Evolutionary conservation across 2,329 filamentous ascomycete genomes (phyloP).

Genomic region (Talaromyces piceae): DNA sequence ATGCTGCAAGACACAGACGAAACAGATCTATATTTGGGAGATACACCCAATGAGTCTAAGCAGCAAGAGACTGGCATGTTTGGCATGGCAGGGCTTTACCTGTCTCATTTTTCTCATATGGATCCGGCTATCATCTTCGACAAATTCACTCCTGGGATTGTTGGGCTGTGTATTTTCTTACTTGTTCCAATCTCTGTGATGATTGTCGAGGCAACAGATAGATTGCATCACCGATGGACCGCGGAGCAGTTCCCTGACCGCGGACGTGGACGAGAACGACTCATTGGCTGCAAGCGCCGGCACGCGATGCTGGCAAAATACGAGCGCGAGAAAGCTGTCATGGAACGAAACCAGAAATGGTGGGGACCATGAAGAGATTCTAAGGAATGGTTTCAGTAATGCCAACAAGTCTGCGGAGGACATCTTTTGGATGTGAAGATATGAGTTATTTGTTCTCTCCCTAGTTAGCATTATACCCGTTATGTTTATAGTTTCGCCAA

Average conservation of each 20-base stretch:
- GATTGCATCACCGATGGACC: conserved; percentile 8
- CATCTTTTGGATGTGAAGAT: too few species aligned
- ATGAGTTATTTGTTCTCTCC: too few species aligned
- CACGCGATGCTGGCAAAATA: conserved; percentile 14
- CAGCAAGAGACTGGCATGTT: neutral
- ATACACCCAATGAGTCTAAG: neutral
- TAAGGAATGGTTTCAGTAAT: neutral
- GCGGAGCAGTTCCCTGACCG: conserved; percentile 16
- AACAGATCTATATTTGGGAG: neutral
- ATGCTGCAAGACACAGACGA: neutral
- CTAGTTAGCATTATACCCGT: neutral
- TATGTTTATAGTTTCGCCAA: too few species aligned
- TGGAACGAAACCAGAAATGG: conserved; percentile 5
- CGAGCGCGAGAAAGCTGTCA: conserved; percentile 15
- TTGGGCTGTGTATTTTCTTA: conserved; percentile 16
- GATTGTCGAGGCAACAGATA: conserved; percentile 15
- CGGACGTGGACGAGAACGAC: conserved; percentile 14
- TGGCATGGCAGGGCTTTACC: neutral
- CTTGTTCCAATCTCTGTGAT: conserved; percentile 17
- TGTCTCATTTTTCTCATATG: neutral
- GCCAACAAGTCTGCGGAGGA: too few species aligned
- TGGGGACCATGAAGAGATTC: conserved; percentile 4
- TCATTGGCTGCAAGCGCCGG: conserved; percentile 16
- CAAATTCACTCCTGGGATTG: conserved; percentile 15
- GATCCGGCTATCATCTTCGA: conserved; percentile 5